A percentile compares a stretch with the other conserved stretches of the same genome.
phyloP scores from a whole-genome alignment of 306 rosid genomes.

The Trifolium repens region DNA sequence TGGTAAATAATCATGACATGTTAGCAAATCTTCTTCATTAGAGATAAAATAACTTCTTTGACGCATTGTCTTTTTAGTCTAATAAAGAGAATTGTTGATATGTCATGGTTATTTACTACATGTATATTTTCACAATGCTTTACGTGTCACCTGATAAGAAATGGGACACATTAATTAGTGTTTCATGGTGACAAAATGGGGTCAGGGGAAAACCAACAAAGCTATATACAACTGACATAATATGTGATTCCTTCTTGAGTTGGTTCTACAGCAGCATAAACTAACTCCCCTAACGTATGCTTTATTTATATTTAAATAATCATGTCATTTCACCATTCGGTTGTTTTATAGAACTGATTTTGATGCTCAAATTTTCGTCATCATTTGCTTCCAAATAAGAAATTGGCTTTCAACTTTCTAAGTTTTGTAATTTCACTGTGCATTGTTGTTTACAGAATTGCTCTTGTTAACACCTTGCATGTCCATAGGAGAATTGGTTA shows the following conservation, averaged over 20 bases:
- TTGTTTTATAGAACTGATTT: conserved; percentile 25
- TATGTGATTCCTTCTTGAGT: conserved; percentile 18
- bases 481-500: conserved; percentile 86
- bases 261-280: neutral
- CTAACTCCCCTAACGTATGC: conserved; percentile 19
- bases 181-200: no score
- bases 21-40: no score
- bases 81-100: no score
- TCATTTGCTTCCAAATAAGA: neutral
- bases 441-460: conserved; percentile 68
- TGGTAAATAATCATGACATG: no score
- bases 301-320: conserved; percentile 20
- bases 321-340: neutral
- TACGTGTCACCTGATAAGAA: no score
- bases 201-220: conserved; percentile 18
- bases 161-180: no score
- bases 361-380: conserved; percentile 4
- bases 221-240: conserved; percentile 40
- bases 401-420: conserved; percentile 11
- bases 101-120: no score
- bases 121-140: no score
- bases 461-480: conserved; percentile 92
- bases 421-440: conserved; percentile 42
- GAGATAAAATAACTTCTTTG: no score
- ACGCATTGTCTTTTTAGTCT: no score